Conservation (phyloP, 1,139 yeast species). For the Taphrina confusa region DNA sequence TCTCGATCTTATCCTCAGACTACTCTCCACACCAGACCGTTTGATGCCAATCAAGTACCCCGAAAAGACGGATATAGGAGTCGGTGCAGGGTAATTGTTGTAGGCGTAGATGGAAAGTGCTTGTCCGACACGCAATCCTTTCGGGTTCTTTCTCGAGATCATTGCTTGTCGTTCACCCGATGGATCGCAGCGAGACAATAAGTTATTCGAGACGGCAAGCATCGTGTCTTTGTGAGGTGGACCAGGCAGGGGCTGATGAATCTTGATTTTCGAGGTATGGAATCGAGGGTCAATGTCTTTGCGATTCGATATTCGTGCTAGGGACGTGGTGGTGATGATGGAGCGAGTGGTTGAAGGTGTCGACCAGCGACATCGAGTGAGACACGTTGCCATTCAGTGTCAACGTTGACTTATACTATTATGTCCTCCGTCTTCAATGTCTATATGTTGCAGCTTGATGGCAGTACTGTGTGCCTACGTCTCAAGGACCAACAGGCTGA, state of each 20-base stretch:
- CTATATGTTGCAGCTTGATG: no score
- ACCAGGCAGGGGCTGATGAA: conserved; percentile 25
- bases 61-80: conserved; percentile 37
- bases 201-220: neutral
- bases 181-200: conserved; percentile 24
- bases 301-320: neutral
- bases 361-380: neutral
- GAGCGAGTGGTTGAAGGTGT: neutral
- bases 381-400: conserved; percentile 11
- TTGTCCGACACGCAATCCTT: conserved; percentile 35
- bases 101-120: conserved; percentile 36
- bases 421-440: no score
- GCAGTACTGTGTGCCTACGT: no score
- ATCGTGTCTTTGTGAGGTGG: conserved; percentile 25
- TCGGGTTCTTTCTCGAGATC: conserved; percentile 23
- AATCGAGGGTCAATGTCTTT: neutral
- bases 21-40: conserved; percentile 42
- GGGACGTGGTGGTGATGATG: conserved; percentile 5
- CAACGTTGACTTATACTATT: no score
- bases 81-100: conserved; percentile 32
- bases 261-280: conserved; percentile 13
- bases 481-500: no score
- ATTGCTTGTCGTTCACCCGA: conserved; percentile 22
- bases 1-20: conserved; percentile 40
- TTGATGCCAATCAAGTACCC: conserved; percentile 42